A percentile compares a stretch with the other conserved stretches of the same genome.
Evolutionary conservation across 2,329 filamentous ascomycete genomes (phyloP).

Genomic region (Pseudogymnoascus sp.): DNA sequence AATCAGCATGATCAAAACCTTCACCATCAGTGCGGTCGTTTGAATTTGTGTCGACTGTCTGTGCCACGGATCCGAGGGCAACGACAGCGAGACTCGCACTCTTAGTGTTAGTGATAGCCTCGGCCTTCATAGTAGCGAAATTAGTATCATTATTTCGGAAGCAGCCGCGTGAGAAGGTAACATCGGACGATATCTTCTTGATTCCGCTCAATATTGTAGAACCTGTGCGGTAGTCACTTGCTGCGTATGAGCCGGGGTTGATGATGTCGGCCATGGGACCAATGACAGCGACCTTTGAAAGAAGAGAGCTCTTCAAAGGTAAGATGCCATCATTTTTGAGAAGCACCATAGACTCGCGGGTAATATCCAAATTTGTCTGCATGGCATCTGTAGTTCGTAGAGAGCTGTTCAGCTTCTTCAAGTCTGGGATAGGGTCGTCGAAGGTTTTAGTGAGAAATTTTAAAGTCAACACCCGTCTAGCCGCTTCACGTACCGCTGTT

Average conservation of each 20-base stretch:
- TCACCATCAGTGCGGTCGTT: neutral
- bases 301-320: slow-evolving; percentile 1
- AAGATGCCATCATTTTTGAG: slow-evolving; percentile 20
- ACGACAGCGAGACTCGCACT: neutral
- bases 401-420: neutral
- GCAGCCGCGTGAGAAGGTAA: neutral
- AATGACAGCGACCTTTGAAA: slow-evolving; percentile 16
- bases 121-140: neutral
- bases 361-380: slow-evolving; percentile 14
- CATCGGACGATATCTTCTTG: neutral
- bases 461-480: neutral
- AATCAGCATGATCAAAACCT: neutral
- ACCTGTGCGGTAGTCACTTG: neutral
- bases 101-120: neutral
- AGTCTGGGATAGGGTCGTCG: neutral
- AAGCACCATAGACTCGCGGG: slow-evolving; percentile 19
- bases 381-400: neutral
- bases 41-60: neutral
- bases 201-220: neutral
- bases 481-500: neutral
- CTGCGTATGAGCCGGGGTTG: slow-evolving; percentile 15
- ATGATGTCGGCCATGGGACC: slow-evolving; percentile 18
- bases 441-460: neutral
- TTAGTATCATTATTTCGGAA: neutral
- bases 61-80: neutral